A percentile compares a stretch with the other conserved stretches of the same genome.
These are phyloP conservation scores for Neurospora terricola DNA, from an alignment of 495 filamentous ascomycete genomes.

Conservation along the genomic window DNA sequence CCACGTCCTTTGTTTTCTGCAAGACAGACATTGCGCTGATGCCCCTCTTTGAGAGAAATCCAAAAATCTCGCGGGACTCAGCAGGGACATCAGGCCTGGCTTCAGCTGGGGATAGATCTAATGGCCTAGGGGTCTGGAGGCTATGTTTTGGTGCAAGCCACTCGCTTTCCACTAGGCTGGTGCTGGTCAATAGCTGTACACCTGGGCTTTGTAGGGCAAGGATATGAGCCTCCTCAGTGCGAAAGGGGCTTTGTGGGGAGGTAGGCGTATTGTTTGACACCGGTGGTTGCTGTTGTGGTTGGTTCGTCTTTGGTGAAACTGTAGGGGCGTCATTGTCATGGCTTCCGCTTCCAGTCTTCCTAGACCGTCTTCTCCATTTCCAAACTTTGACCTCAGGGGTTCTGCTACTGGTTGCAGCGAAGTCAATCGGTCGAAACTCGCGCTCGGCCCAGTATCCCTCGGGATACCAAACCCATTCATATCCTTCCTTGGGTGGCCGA, in stretches of 20 bases:
- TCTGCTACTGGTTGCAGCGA: background rate
- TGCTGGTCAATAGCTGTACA: background rate
- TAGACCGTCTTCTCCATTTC: slow-evolving; percentile 28
- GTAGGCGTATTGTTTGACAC: background rate
- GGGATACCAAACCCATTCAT: slow-evolving; percentile 48
- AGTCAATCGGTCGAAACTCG: slow-evolving; percentile 16
- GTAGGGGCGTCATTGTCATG: slow-evolving; percentile 7
- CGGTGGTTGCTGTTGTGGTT: background rate
- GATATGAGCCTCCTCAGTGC: slow-evolving; percentile 29
- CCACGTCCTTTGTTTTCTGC: background rate
- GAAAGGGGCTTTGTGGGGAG: slow-evolving; percentile 18
- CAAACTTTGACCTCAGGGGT: slow-evolving; percentile 18
- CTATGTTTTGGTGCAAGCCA: slow-evolving; percentile 11
- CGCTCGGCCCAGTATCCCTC: slow-evolving; percentile 47
- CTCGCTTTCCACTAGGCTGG: slow-evolving; percentile 4
- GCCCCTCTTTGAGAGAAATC: background rate
- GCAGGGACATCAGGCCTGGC: background rate
- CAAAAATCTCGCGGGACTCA: background rate
- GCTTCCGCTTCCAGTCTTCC: slow-evolving; percentile 19
- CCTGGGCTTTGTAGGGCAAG: slow-evolving; percentile 17
- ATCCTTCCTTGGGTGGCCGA: slow-evolving; percentile 35
- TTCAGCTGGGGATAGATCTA: background rate
- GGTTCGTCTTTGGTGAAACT: slow-evolving; percentile 11
- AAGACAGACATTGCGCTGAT: background rate
- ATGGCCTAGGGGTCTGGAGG: background rate